phyloP scores from a whole-genome alignment of 1,139 yeast genomes.

The Candida pseudoviswanathii region DNA sequence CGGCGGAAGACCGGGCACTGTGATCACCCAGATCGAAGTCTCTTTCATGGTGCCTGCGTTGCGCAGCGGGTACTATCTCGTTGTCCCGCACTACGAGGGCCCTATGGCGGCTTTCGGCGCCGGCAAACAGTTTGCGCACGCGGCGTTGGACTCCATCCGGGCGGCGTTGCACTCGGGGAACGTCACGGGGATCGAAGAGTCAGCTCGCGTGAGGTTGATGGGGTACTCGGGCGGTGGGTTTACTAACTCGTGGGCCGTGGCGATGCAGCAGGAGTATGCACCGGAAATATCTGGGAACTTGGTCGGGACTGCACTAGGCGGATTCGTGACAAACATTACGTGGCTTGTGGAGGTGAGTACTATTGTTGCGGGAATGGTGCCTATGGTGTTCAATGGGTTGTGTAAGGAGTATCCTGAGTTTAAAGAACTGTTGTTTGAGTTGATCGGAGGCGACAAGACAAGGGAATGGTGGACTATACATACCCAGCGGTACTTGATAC shows the following conservation, averaged over 20 bases:
- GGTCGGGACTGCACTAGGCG: constrained; percentile 37
- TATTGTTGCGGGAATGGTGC: constrained; percentile 25
- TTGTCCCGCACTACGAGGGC: constrained; percentile 29
- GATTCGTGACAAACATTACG: constrained; percentile 29
- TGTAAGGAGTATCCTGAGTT: constrained; percentile 27
- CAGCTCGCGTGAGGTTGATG: constrained; percentile 25
- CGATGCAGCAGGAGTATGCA: constrained; percentile 35
- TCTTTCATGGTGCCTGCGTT: constrained; percentile 22
- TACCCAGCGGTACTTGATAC: neutral
- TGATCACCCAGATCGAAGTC: constrained; percentile 21
- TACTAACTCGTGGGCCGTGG: constrained; percentile 33
- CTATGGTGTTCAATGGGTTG: constrained; percentile 29
- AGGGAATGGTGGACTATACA: neutral
- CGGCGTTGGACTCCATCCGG: constrained; percentile 25
- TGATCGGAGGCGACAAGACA: neutral
- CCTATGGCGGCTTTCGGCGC: constrained; percentile 23
- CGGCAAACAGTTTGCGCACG: constrained; percentile 26
- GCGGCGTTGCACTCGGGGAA: constrained; percentile 22
- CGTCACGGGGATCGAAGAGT: constrained; percentile 22
- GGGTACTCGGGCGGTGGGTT: constrained; percentile 35
- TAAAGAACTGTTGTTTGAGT: neutral
- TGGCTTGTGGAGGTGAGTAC: constrained; percentile 21
- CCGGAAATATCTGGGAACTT: constrained; percentile 29
- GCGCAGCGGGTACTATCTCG: constrained; percentile 28
- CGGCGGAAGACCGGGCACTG: neutral